Conservation (phyloP, 257 asterid genomes). For the Solanum ossicruentum region DNA sequence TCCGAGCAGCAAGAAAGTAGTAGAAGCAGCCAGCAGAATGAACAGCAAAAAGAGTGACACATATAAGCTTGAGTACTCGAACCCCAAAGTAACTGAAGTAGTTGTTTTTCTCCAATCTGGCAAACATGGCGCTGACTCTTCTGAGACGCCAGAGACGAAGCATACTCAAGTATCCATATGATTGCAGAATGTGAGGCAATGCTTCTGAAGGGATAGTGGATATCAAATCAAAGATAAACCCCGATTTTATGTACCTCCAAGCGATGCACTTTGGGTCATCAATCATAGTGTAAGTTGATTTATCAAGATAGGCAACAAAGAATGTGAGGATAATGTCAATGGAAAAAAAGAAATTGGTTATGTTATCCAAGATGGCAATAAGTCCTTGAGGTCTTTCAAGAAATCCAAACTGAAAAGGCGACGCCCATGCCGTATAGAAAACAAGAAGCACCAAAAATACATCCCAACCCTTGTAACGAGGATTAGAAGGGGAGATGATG, state of each 20-base stretch:
- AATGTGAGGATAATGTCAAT: conserved; percentile 58
- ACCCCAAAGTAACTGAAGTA: conserved; percentile 41
- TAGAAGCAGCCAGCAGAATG: conserved; percentile 53
- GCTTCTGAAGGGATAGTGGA: conserved; percentile 57
- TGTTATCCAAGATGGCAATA: conserved; percentile 44
- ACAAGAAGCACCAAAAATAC: conserved; percentile 42
- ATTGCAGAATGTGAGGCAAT: conserved; percentile 20
- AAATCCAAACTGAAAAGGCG: conserved; percentile 75
- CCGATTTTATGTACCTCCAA: conserved; percentile 32
- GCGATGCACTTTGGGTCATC: conserved; percentile 46
- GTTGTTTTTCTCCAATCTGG: conserved; percentile 60
- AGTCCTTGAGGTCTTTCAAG: conserved; percentile 22
- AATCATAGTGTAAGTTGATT: conserved; percentile 35
- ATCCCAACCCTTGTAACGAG: conserved; percentile 57
- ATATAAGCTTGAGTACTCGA: conserved; percentile 45
- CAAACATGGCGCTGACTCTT: conserved; percentile 61
- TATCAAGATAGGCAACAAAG: conserved; percentile 77
- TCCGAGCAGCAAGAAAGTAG: conserved; percentile 44
- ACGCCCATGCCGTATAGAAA: conserved; percentile 81
- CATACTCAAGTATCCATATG: conserved; percentile 43
- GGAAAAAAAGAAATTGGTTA: conserved; percentile 46
- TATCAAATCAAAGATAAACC: conserved; percentile 53
- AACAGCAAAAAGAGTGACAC: conserved; percentile 58
- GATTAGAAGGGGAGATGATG: conserved; percentile 40
- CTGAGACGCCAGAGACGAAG: conserved; percentile 88